A percentile compares a stretch with the other conserved stretches of the same genome.
phyloP scores from a whole-genome alignment of 164 flowering plant genomes.

The Liquidambar formosana region DNA sequence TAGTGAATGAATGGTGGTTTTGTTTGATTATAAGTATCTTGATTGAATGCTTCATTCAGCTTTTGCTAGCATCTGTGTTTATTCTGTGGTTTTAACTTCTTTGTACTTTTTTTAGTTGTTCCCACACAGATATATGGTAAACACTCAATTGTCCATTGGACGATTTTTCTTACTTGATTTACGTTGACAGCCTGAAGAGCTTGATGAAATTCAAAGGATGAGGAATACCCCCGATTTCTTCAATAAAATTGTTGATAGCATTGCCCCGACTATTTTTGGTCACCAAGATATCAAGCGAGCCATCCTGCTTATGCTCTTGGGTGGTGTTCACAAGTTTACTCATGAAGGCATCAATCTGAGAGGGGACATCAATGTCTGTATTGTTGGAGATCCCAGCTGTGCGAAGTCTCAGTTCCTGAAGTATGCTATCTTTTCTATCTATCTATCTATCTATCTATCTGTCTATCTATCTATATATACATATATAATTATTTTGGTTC shows the following conservation, averaged over 20 bases:
- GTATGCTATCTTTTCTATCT: slow-evolving; percentile 36
- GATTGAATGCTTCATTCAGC: neutral
- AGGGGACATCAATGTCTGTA: slow-evolving; percentile 97
- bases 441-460: neutral
- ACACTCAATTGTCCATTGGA: neutral
- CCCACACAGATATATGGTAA: neutral
- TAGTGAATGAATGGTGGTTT: neutral
- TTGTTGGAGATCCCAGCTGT: slow-evolving; percentile 99
- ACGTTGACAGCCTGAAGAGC: slow-evolving; percentile 67
- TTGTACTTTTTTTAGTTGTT: neutral
- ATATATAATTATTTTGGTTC: too few species aligned
- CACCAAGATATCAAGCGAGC: slow-evolving; percentile 98
- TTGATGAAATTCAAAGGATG: slow-evolving; percentile 75
- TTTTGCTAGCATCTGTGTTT: neutral
- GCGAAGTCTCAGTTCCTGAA: slow-evolving; percentile 98
- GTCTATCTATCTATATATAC: too few species aligned
- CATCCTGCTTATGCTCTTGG: slow-evolving; percentile 85
- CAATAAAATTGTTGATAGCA: slow-evolving; percentile 89
- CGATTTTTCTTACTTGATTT: slow-evolving; percentile 3
- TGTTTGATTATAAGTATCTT: neutral
- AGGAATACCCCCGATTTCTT: slow-evolving; percentile 90
- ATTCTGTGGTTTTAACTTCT: neutral
- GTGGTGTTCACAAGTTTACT: slow-evolving; percentile 94
- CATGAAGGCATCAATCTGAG: slow-evolving; percentile 97
- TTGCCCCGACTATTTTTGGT: slow-evolving; percentile 90